Percentiles rank a stretch among this genome's conserved stretches.
Conservation (phyloP, 78 protist species). For the Dictyostelium brefeldianum region DNA sequence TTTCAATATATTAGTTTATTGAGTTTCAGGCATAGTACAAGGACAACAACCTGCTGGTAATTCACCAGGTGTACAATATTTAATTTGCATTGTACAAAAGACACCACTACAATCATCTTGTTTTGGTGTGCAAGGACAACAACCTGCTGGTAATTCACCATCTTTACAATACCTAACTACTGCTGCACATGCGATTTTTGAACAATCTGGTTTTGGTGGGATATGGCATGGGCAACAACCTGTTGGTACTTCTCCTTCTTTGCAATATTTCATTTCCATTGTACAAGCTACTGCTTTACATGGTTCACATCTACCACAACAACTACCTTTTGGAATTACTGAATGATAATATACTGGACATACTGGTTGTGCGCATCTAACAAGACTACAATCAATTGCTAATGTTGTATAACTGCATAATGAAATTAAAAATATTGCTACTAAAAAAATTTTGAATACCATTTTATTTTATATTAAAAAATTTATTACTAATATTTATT, state of each 20-base stretch:
- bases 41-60: not conserved
- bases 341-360: not conserved
- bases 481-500: no score
- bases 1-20: no score
- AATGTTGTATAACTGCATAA: no score
- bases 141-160: not conserved
- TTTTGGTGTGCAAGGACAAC: not conserved
- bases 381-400: not conserved
- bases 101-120: not conserved
- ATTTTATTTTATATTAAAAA: no score
- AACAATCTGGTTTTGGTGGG: not conserved
- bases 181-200: not conserved
- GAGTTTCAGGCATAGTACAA: no score
- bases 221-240: not conserved
- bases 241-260: not conserved
- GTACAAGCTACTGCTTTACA: not conserved
- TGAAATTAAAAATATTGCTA: no score
- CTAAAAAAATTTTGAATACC: no score
- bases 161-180: not conserved
- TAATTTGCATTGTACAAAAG: not conserved
- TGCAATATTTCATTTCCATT: not conserved
- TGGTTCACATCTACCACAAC: not conserved
- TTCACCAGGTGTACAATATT: not conserved
- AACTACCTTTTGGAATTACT: not conserved
- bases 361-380: not conserved